Conservation (phyloP, 345 rosid species). For the Melastoma malabathricum region DNA sequence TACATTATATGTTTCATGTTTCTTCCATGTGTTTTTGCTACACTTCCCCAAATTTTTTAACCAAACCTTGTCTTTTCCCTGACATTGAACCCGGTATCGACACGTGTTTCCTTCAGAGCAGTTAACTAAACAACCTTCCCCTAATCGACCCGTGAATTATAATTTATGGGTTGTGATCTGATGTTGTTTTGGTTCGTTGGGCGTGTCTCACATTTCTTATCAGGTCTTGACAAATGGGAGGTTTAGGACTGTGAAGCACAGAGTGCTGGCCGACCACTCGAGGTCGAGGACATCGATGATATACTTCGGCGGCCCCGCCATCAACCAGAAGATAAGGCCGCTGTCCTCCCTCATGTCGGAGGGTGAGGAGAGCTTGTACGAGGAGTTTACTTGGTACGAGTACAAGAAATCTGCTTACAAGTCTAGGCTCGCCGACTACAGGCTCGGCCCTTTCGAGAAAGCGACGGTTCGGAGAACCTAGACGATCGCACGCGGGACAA, state of each 20-base stretch:
- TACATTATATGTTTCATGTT: too few species aligned
- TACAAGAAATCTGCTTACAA: constrained; percentile 55
- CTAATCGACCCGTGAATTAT: too few species aligned
- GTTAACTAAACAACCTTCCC: too few species aligned
- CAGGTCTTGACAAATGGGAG: constrained; percentile 94
- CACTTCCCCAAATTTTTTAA: too few species aligned
- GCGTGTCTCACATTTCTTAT: background rate
- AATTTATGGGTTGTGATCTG: too few species aligned
- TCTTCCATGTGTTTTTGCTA: too few species aligned
- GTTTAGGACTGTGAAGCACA: constrained; percentile 74
- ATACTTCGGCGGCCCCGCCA: constrained; percentile 84
- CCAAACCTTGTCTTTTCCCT: too few species aligned
- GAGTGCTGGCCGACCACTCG: constrained; percentile 40
- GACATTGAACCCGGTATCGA: too few species aligned
- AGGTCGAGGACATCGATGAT: constrained; percentile 72
- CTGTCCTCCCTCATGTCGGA: constrained; percentile 30
- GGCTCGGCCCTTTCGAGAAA: constrained; percentile 19
- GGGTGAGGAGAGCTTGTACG: constrained; percentile 41
- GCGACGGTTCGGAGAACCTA: too few species aligned
- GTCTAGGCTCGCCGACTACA: constrained; percentile 45
- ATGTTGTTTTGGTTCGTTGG: too few species aligned
- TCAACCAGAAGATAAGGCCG: constrained; percentile 44
- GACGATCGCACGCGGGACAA: too few species aligned
- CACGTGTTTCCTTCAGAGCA: too few species aligned
- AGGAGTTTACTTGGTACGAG: constrained; percentile 85